phyloP scores from a whole-genome alignment of 2,329 filamentous ascomycete genomes.

The Chrysoporthe puriensis region DNA sequence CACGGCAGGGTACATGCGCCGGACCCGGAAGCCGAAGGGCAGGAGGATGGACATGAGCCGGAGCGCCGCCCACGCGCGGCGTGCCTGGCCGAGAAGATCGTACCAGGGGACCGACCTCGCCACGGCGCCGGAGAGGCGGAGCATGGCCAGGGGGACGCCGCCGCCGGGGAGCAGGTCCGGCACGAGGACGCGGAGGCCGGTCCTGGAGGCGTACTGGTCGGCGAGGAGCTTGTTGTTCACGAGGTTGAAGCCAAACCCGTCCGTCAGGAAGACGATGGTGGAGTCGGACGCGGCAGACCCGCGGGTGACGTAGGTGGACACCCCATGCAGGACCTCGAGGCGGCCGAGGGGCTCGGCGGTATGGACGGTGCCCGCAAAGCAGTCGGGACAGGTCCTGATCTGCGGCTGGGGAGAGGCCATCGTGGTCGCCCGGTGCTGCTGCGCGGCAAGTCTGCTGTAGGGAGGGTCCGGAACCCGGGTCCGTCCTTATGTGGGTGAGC shows the following conservation, averaged over 20 bases:
- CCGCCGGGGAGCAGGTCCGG: slow-evolving; percentile 35
- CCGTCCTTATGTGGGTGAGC: too few species aligned
- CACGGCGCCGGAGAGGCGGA: slow-evolving; percentile 30
- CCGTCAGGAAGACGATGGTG: slow-evolving; percentile 31
- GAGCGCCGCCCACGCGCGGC: slow-evolving; percentile 8
- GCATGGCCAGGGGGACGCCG: slow-evolving; percentile 26
- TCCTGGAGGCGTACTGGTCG: slow-evolving; percentile 30
- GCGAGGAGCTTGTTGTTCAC: slow-evolving; percentile 32
- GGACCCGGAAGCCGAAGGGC: slow-evolving; percentile 19
- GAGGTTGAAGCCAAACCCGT: slow-evolving; percentile 31
- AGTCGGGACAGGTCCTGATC: slow-evolving; percentile 12
- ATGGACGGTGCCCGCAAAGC: slow-evolving; percentile 26
- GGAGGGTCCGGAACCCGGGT: too few species aligned
- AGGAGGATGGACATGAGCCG: slow-evolving; percentile 13
- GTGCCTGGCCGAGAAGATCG: slow-evolving; percentile 17
- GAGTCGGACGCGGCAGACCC: slow-evolving; percentile 17
- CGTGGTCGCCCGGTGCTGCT: not conserved
- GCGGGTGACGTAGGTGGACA: slow-evolving; percentile 28
- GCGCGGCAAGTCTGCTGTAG: too few species aligned
- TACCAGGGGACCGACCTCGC: slow-evolving; percentile 22
- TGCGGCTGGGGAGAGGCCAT: not conserved
- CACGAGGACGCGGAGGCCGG: slow-evolving; percentile 34
- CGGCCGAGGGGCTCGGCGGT: slow-evolving; percentile 21
- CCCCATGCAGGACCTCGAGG: slow-evolving; percentile 23
- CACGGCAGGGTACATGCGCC: slow-evolving; percentile 35